These are phyloP conservation scores for Suillus plorans DNA, from an alignment of 768 basidiomycete species.

Conservation along the genomic window DNA sequence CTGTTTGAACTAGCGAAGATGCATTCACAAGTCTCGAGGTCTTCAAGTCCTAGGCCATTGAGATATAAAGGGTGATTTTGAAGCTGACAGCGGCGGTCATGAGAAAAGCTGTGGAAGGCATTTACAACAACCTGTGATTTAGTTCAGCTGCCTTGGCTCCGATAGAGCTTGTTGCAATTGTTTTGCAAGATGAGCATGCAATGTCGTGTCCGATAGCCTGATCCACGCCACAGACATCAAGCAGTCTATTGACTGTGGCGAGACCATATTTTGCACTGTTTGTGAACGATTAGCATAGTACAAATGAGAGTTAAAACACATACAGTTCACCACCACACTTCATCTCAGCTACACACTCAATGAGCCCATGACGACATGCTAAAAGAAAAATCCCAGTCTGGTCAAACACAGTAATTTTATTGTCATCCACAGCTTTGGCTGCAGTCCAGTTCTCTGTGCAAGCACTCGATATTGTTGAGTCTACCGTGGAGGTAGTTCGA, in stretches of 20 bases:
- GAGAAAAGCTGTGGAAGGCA: slow-evolving; percentile 23
- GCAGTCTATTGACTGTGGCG: slow-evolving; percentile 19
- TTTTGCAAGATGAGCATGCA: slow-evolving; percentile 27
- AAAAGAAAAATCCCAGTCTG: slow-evolving; percentile 38
- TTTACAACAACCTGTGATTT: slow-evolving; percentile 16
- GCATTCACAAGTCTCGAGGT: slow-evolving; percentile 18
- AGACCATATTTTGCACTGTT: slow-evolving; percentile 3
- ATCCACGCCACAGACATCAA: slow-evolving; percentile 19
- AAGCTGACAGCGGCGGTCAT: slow-evolving; percentile 21
- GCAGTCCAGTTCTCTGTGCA: slow-evolving; percentile 37
- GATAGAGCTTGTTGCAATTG: slow-evolving; percentile 16
- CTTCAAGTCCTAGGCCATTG: slow-evolving; percentile 16
- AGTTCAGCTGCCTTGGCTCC: slow-evolving; percentile 6
- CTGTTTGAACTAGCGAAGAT: slow-evolving; percentile 16
- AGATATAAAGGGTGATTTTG: slow-evolving; percentile 14
- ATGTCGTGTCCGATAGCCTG: slow-evolving; percentile 28
- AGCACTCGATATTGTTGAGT: not conserved
- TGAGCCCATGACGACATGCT: slow-evolving; percentile 34
- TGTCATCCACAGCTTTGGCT: slow-evolving; percentile 23
- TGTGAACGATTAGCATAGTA: not conserved
- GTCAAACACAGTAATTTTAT: slow-evolving; percentile 36
- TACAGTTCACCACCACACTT: slow-evolving; percentile 37
- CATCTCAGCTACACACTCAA: slow-evolving; percentile 34
- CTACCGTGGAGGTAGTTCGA: not conserved
- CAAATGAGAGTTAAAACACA: slow-evolving; percentile 13